phyloP scores from a whole-genome alignment of 108 stramenopile genomes.

The Cylindrotheca fusiformis region DNA sequence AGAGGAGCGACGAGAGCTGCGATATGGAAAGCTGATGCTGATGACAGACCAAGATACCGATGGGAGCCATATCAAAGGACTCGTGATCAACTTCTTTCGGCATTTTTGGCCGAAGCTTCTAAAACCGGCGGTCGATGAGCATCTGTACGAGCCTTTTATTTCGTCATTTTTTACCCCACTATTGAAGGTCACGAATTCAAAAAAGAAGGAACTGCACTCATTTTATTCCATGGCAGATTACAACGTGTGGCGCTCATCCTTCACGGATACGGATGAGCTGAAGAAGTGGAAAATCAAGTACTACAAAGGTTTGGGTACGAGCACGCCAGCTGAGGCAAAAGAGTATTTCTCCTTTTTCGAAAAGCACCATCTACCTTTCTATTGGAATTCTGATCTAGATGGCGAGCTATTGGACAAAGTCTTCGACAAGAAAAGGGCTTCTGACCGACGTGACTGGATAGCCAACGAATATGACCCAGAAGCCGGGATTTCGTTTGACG shows the following conservation, averaged over 20 bases:
- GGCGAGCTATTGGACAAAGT: constrained; percentile 83
- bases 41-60: constrained; percentile 93
- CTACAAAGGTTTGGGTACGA: constrained; percentile 95
- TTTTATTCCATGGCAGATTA: constrained; percentile 89
- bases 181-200: constrained; percentile 70
- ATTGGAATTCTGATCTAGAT: constrained; percentile 74
- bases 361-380: constrained; percentile 68
- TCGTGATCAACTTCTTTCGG: constrained; percentile 91
- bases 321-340: constrained; percentile 85
- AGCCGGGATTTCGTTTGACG: constrained; percentile 26
- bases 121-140: constrained; percentile 52
- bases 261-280: constrained; percentile 39
- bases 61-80: constrained; percentile 93
- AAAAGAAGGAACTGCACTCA: constrained; percentile 44
- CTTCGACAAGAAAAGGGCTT: constrained; percentile 76
- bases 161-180: constrained; percentile 89
- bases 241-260: constrained; percentile 65
- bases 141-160: constrained; percentile 57
- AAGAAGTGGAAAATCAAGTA: constrained; percentile 84
- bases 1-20: constrained; percentile 61
- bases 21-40: constrained; percentile 92
- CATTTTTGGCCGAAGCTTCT: constrained; percentile 90
- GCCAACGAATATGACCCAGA: constrained; percentile 55
- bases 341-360: constrained; percentile 82
- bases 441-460: constrained; percentile 89